Evolutionary conservation across 305 asterid genomes (phyloP).

Genomic region (Fraxinus paxiana): DNA sequence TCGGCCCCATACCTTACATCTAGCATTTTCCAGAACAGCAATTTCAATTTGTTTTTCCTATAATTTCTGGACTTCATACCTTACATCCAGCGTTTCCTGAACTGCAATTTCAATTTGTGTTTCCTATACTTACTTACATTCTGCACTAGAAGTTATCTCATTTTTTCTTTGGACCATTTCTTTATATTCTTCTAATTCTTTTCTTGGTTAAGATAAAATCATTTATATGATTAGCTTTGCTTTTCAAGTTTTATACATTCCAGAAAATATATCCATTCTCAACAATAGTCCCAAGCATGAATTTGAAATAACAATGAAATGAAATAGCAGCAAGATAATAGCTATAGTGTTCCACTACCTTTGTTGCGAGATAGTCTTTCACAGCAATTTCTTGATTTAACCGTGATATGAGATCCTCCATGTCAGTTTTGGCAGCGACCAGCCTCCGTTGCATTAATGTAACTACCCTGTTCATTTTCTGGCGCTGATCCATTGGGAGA

Average conservation of each 20-base stretch:
- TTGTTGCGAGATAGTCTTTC: conserved; percentile 84
- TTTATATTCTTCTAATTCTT: conserved; percentile 7
- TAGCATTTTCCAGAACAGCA: background rate
- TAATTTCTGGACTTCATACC: background rate
- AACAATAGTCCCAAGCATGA: background rate
- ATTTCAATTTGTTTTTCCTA: background rate
- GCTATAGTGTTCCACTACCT: conserved; percentile 25
- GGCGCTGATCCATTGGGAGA: conserved; percentile 54
- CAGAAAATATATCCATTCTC: background rate
- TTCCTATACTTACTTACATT: background rate
- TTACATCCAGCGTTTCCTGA: background rate
- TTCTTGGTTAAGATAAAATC: background rate
- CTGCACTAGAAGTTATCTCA: background rate
- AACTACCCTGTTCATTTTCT: conserved; percentile 70
- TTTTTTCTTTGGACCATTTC: background rate
- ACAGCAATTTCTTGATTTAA: conserved; percentile 89
- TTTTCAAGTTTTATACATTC: background rate
- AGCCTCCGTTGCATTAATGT: conserved; percentile 69
- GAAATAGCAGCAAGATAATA: background rate
- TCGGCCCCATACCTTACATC: conserved; percentile 7
- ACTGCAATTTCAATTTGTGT: background rate
- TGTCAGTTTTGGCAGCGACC: conserved; percentile 79
- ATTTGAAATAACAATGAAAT: conserved; percentile 13
- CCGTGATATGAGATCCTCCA: conserved; percentile 97
- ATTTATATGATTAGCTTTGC: background rate